A percentile compares a stretch with the other conserved stretches of the same genome.
phyloP scores from a whole-genome alignment of 2,329 filamentous ascomycete species.

The Rachicladosporium sp. region DNA sequence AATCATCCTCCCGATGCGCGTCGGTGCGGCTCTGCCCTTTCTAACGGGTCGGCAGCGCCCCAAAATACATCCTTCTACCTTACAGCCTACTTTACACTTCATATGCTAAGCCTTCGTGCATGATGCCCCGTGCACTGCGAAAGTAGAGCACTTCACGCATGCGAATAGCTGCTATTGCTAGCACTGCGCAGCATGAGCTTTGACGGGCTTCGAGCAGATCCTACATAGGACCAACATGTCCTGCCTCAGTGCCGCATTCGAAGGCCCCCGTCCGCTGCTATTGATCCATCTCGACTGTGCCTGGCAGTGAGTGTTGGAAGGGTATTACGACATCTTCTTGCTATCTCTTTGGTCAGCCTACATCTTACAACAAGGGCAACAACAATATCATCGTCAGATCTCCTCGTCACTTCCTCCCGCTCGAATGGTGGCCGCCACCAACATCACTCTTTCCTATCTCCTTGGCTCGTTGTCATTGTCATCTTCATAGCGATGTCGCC shows the following conservation, averaged over 20 bases:
- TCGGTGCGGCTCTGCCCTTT: constrained; percentile 4
- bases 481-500: constrained; percentile 15
- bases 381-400: constrained; percentile 1
- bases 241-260: constrained; percentile 1
- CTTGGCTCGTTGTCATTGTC: constrained; percentile 3
- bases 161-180: constrained; percentile 6
- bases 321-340: too few relatives aligned
- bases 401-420: constrained; percentile 8
- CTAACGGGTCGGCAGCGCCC: constrained; percentile 2
- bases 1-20: constrained; percentile 5
- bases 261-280: constrained; percentile 1
- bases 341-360: too few relatives aligned
- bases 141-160: constrained; percentile 2
- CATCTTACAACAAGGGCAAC: neutral
- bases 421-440: constrained; percentile 16
- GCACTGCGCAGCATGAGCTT: constrained; percentile 4
- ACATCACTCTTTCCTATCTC: constrained; percentile 9
- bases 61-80: constrained; percentile 5
- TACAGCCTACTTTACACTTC: constrained; percentile 1
- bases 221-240: constrained; percentile 5
- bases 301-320: too few relatives aligned
- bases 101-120: constrained; percentile 5
- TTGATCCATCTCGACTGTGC: neutral
- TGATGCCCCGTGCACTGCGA: constrained; percentile 3
- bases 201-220: constrained; percentile 5